Percentiles rank a stretch among this genome's conserved stretches.
Conservation (phyloP, 352 stramenopile genomes). For the Hyaloperonospora arabidopsidis region DNA sequence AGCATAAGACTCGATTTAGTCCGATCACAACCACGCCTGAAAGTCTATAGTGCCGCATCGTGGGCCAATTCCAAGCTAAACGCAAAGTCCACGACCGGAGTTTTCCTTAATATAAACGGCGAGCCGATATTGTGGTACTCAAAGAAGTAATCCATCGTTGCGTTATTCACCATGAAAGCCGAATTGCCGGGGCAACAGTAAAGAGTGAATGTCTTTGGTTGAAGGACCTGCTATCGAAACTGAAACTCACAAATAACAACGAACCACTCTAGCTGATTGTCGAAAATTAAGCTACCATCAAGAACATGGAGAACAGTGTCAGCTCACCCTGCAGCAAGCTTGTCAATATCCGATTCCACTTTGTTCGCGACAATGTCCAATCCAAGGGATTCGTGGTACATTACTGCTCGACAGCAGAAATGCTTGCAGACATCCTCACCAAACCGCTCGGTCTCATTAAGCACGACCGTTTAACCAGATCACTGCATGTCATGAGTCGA, state of each 20-base stretch:
- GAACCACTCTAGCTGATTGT: background rate
- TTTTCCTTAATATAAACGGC: background rate
- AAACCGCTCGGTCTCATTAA: too few relatives aligned
- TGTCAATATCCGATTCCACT: background rate
- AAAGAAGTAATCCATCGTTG: background rate
- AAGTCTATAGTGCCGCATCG: too few relatives aligned
- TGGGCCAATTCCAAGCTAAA: too few relatives aligned
- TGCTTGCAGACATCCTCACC: background rate
- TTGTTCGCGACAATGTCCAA: background rate
- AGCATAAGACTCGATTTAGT: too few relatives aligned
- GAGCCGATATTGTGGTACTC: background rate
- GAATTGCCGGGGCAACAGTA: background rate
- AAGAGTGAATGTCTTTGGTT: background rate
- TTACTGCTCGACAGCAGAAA: background rate
- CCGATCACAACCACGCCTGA: too few relatives aligned
- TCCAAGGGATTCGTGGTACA: background rate
- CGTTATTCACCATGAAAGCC: background rate
- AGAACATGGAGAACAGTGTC: too few relatives aligned
- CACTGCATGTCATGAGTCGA: background rate
- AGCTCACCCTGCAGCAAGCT: too few relatives aligned
- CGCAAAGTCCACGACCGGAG: too few relatives aligned
- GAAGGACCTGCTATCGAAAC: too few relatives aligned
- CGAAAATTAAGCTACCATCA: background rate
- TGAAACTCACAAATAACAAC: background rate
- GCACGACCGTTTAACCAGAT: background rate